These are phyloP conservation scores for Trichomonascaceae sp. DNA, from an alignment of 1,139 yeast genomes.

Conservation along the genomic window DNA sequence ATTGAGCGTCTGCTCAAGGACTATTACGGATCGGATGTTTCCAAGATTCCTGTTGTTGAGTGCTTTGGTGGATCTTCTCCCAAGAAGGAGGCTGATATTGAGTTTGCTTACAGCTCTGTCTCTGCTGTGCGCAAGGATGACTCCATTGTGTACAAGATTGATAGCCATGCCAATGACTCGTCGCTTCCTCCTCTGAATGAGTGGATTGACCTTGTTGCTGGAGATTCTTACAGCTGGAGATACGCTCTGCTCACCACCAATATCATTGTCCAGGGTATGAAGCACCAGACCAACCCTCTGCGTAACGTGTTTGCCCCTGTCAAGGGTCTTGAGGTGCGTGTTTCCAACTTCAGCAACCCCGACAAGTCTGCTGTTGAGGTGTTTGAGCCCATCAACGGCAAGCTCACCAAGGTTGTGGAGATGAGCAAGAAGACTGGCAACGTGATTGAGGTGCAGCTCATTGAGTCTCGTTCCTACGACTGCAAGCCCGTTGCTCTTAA, in stretches of 20 bases:
- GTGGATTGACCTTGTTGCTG: slow-evolving; percentile 81
- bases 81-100: slow-evolving; percentile 21
- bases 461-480: slow-evolving; percentile 83
- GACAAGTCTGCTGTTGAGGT: slow-evolving; percentile 50
- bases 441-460: slow-evolving; percentile 55
- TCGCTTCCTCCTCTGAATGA: slow-evolving; percentile 27
- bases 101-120: slow-evolving; percentile 24
- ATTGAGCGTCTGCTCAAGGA: slow-evolving; percentile 57
- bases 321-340: slow-evolving; percentile 48
- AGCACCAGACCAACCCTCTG: slow-evolving; percentile 67
- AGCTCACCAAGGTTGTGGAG: slow-evolving; percentile 53
- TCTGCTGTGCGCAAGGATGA: slow-evolving; percentile 26
- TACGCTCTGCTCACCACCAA: slow-evolving; percentile 74
- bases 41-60: slow-evolving; percentile 75
- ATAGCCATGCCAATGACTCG: slow-evolving; percentile 31
- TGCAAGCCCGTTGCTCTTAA: slow-evolving; percentile 60
- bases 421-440: slow-evolving; percentile 34
- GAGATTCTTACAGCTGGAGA: slow-evolving; percentile 72
- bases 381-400: slow-evolving; percentile 62
- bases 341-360: slow-evolving; percentile 38
- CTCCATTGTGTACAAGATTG: slow-evolving; percentile 36
- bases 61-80: slow-evolving; percentile 62
- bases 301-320: slow-evolving; percentile 72
- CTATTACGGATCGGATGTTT: slow-evolving; percentile 53
- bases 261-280: slow-evolving; percentile 73